A percentile compares a stretch with the other conserved stretches of the same genome.
phyloP scores from a whole-genome alignment of 208 protist genomes.

The Trichomonas gallinae region DNA sequence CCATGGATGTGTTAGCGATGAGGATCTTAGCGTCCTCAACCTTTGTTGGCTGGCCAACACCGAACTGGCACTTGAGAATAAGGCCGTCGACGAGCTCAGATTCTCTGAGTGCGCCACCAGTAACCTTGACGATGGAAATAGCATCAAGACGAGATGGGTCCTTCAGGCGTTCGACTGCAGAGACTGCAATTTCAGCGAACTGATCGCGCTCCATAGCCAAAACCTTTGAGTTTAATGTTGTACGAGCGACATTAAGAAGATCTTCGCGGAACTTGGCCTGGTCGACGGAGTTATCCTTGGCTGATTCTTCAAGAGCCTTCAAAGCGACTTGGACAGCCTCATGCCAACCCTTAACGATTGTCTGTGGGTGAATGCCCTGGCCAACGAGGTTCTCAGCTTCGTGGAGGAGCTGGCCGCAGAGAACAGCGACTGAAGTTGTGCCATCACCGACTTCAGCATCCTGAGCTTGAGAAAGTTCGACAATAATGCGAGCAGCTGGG shows the following conservation, averaged over 20 bases:
- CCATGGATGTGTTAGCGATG: slow-evolving; percentile 98
- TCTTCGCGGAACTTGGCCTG: slow-evolving; percentile 74
- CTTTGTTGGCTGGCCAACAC: slow-evolving; percentile 82
- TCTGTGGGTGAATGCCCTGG: slow-evolving; percentile 95
- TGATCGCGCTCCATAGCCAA: slow-evolving; percentile 82
- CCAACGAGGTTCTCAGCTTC: slow-evolving; percentile 89
- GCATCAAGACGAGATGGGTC: slow-evolving; percentile 74
- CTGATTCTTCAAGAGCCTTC: slow-evolving; percentile 40
- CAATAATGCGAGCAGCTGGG: slow-evolving; percentile 90
- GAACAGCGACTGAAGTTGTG: slow-evolving; percentile 92
- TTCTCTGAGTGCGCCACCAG: slow-evolving; percentile 77
- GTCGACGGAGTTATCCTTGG: slow-evolving; percentile 45
- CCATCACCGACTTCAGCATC: slow-evolving; percentile 98
- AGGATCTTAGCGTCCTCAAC: slow-evolving; percentile 94
- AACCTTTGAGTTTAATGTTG: slow-evolving; percentile 97
- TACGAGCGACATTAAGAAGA: slow-evolving; percentile 92
- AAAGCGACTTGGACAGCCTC: slow-evolving; percentile 59
- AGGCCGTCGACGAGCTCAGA: slow-evolving; percentile 92
- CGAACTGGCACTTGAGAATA: slow-evolving; percentile 95
- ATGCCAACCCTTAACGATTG: slow-evolving; percentile 59
- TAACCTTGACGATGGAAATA: slow-evolving; percentile 98
- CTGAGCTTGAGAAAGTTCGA: slow-evolving; percentile 78
- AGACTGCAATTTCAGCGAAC: slow-evolving; percentile 93
- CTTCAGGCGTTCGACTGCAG: slow-evolving; percentile 82
- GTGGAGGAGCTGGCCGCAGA: slow-evolving; percentile 90